Conservation (phyloP, 2,329 filamentous ascomycete genomes). For the Mollisia scopiformis region DNA sequence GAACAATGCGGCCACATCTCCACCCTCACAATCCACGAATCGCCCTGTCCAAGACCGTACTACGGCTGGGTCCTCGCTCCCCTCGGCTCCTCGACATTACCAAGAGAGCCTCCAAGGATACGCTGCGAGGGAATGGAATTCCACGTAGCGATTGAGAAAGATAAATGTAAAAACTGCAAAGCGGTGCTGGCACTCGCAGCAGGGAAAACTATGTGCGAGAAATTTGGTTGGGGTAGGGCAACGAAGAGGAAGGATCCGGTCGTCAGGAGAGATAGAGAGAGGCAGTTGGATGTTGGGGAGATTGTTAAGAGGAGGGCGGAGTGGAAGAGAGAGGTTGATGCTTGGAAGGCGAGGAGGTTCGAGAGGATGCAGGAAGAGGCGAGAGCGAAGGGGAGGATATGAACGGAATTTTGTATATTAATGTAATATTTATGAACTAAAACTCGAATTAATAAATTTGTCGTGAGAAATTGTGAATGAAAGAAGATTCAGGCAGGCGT, state of each 20-base stretch:
- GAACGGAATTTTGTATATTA: neutral
- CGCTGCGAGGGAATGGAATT: neutral
- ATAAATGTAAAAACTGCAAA: neutral
- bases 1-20: constrained; percentile 5
- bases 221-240: neutral
- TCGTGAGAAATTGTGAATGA: too few relatives aligned
- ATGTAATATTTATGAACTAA: neutral
- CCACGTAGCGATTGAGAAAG: neutral
- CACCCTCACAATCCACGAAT: neutral
- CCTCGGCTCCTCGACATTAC: neutral
- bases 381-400: neutral
- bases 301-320: neutral
- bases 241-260: neutral
- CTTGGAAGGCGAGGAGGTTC: neutral
- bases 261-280: neutral
- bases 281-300: neutral
- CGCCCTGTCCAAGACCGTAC: neutral
- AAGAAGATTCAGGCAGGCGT: too few relatives aligned
- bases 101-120: neutral
- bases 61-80: neutral
- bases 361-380: neutral
- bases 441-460: too few relatives aligned
- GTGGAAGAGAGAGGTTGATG: neutral
- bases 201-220: neutral
- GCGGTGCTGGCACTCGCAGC: neutral